A percentile compares a stretch with the other conserved stretches of the same genome.
These are phyloP conservation scores for Przewalskia tangutica DNA, from an alignment of 257 asterid species.

Conservation along the genomic window DNA sequence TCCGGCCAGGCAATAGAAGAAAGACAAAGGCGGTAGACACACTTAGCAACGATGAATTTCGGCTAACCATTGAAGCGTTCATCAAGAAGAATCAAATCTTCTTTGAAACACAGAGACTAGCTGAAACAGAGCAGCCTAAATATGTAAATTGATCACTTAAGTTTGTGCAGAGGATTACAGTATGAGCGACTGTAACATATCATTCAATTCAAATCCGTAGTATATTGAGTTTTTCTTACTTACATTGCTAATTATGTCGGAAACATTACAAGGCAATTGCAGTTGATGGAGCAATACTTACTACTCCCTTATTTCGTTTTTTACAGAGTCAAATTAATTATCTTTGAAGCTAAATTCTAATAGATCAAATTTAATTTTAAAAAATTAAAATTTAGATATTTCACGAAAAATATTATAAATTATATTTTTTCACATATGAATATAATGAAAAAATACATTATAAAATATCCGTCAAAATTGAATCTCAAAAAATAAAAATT, in stretches of 20 bases:
- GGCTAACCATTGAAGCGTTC: not conserved
- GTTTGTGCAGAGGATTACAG: not conserved
- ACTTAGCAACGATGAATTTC: not conserved
- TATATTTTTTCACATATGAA: no score
- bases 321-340: no score
- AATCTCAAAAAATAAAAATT: no score
- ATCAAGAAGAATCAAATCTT: not conserved
- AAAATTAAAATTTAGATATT: no score
- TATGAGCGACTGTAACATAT: not conserved
- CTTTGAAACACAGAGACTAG: not conserved
- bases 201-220: not conserved
- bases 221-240: no score
- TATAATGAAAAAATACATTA: no score
- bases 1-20: no score
- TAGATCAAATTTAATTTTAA: no score
- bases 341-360: no score
- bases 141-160: not conserved
- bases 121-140: not conserved
- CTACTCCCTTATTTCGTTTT: no score
- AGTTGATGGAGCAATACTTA: not conserved
- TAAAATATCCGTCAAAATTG: no score
- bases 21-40: not conserved
- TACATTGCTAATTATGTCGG: not conserved
- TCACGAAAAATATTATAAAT: no score
- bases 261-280: not conserved